phyloP scores from a whole-genome alignment of 2,329 filamentous ascomycete species.

The Arthroderma uncinatum region DNA sequence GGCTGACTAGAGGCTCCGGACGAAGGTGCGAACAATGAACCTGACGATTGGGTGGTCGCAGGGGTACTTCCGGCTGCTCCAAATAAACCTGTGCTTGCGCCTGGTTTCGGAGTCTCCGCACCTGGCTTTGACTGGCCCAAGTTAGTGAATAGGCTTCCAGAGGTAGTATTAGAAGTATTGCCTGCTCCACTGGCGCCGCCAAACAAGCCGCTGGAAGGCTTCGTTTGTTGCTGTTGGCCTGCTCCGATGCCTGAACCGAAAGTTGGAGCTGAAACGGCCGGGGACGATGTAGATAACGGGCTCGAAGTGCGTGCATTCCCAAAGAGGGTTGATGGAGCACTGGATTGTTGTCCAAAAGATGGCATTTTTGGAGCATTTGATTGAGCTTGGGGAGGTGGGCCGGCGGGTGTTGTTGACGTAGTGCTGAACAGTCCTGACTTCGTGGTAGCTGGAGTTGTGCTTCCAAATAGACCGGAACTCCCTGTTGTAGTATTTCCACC shows the following conservation, averaged over 20 bases:
- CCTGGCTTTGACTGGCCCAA: constrained; percentile 6
- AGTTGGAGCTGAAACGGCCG: constrained; percentile 5
- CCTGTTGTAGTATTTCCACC: constrained; percentile 17
- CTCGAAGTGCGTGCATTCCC: background rate
- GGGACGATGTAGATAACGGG: constrained; percentile 19
- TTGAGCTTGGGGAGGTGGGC: constrained; percentile 32
- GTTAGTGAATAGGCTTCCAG: constrained; percentile 10
- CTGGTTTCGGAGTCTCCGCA: constrained; percentile 6
- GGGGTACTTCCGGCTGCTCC: background rate
- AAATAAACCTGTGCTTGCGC: background rate
- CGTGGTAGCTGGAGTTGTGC: constrained; percentile 29
- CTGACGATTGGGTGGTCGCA: background rate
- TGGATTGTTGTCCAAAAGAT: background rate
- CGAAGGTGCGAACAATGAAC: background rate
- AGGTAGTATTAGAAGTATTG: constrained; percentile 15
- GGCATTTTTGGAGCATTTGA: background rate
- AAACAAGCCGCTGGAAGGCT: background rate
- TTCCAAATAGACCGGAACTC: constrained; percentile 24
- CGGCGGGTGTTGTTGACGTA: constrained; percentile 41
- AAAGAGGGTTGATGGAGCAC: background rate
- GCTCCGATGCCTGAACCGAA: background rate
- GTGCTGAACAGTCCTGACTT: constrained; percentile 29
- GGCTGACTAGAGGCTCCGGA: constrained; percentile 8
- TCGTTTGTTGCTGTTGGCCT: background rate
- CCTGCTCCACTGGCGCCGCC: constrained; percentile 6